Percentiles rank a stretch among this genome's conserved stretches.
Conservation (phyloP, 1,284 basidiomycete genomes). For the Leccinum fallax region DNA sequence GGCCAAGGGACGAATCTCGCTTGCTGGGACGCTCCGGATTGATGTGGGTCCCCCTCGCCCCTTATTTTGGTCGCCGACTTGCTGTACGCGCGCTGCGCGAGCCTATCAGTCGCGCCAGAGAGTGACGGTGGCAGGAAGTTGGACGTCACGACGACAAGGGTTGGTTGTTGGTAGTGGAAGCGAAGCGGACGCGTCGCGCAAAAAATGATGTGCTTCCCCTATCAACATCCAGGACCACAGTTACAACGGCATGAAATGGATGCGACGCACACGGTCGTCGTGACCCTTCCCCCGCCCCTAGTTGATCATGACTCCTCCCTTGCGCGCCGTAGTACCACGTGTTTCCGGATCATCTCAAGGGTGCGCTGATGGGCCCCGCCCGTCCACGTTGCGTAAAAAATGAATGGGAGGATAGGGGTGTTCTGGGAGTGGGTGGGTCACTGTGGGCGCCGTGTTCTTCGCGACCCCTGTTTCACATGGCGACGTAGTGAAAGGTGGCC, state of each 20-base stretch:
- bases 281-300: neutral
- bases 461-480: neutral
- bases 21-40: neutral
- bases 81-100: neutral
- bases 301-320: neutral
- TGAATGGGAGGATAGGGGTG: neutral
- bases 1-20: neutral
- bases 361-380: neutral
- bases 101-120: neutral
- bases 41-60: neutral
- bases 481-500: neutral
- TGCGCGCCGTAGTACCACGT: neutral
- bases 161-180: neutral
- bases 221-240: neutral
- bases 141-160: neutral
- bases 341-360: neutral
- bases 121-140: neutral
- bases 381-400: neutral
- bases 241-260: neutral
- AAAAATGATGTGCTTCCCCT: neutral
- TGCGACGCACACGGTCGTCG: neutral
- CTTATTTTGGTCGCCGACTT: neutral
- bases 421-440: neutral
- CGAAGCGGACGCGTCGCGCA: neutral
- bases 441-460: neutral